Conservation (phyloP, 495 filamentous ascomycete genomes). For the Aspergillus nanangensis region DNA sequence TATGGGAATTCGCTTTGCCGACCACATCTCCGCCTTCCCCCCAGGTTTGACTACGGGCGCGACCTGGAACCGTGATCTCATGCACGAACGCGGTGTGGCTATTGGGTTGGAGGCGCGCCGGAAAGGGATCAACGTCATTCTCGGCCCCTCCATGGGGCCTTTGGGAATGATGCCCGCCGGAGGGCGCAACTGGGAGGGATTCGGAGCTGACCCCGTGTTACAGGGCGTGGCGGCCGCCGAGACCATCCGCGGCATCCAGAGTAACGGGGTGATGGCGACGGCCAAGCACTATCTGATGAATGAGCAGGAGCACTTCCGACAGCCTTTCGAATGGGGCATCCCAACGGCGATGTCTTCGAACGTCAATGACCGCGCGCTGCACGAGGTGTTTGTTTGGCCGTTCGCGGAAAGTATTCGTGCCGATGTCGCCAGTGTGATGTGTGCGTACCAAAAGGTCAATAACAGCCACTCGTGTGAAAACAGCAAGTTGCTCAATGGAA, state of each 20-base stretch:
- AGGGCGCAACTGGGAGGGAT: slow-evolving; percentile 89
- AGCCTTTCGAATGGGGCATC: slow-evolving; percentile 68
- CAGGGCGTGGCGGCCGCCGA: slow-evolving; percentile 63
- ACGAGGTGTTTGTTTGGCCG: slow-evolving; percentile 87
- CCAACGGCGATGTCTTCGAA: slow-evolving; percentile 75
- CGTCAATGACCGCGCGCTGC: slow-evolving; percentile 74
- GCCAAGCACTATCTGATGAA: slow-evolving; percentile 80
- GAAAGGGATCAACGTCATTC: slow-evolving; percentile 70
- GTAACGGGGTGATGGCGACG: slow-evolving; percentile 76
- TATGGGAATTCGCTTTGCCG: slow-evolving; percentile 70
- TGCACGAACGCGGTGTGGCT: slow-evolving; percentile 63
- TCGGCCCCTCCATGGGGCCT: slow-evolving; percentile 74
- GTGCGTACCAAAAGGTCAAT: slow-evolving; percentile 85
- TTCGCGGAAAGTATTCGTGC: slow-evolving; percentile 83
- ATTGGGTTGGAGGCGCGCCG: slow-evolving; percentile 65
- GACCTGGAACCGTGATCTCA: slow-evolving; percentile 82
- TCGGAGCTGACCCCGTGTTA: slow-evolving; percentile 73
- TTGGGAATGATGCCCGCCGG: slow-evolving; percentile 79
- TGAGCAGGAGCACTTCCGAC: slow-evolving; percentile 85
- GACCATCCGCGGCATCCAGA: slow-evolving; percentile 74
- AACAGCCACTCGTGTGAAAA: slow-evolving; percentile 90
- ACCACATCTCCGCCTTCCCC: slow-evolving; percentile 74
- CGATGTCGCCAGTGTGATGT: slow-evolving; percentile 88
- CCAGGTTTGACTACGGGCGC: slow-evolving; percentile 82
- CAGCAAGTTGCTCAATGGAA: slow-evolving; percentile 84